Conservation (phyloP, 805 yeast genomes). For the Candida nitratophila region DNA sequence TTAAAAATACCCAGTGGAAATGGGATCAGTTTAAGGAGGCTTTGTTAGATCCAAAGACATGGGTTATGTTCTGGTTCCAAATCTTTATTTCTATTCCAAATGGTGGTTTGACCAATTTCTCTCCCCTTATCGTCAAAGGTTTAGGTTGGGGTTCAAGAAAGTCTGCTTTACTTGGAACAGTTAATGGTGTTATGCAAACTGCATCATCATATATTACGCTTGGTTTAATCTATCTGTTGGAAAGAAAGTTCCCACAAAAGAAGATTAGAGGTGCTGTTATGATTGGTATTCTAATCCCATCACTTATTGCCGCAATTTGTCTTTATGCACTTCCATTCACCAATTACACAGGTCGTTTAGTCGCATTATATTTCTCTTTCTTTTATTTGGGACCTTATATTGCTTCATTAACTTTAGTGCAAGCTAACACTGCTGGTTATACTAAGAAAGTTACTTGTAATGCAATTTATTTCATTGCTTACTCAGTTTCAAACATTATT, state of each 20-base stretch:
- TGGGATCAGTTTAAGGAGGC: constrained; percentile 51
- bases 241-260: constrained; percentile 35
- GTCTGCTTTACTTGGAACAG: constrained; percentile 29
- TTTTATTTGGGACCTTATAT: constrained; percentile 21
- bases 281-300: constrained; percentile 18
- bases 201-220: constrained; percentile 24
- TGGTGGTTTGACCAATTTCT: constrained; percentile 50
- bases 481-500: constrained; percentile 60
- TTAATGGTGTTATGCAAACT: constrained; percentile 26
- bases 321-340: constrained; percentile 23
- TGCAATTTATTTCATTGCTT: constrained; percentile 54
- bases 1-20: constrained; percentile 49
- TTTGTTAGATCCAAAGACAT: constrained; percentile 42
- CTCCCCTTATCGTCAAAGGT: constrained; percentile 27
- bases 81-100: constrained; percentile 46
- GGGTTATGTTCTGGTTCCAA: constrained; percentile 39
- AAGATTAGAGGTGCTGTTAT: constrained; percentile 17
- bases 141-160: constrained; percentile 21
- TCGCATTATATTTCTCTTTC: constrained; percentile 19
- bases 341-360: constrained; percentile 13
- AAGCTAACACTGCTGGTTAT: constrained; percentile 48
- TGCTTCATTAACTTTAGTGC: constrained; percentile 26
- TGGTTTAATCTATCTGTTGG: constrained; percentile 41
- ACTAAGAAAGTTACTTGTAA: constrained; percentile 63
- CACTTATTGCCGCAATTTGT: constrained; percentile 24